Evolutionary conservation across 2,329 filamentous ascomycete species (phyloP).

Genomic region (Coniochaeta sp.): DNA sequence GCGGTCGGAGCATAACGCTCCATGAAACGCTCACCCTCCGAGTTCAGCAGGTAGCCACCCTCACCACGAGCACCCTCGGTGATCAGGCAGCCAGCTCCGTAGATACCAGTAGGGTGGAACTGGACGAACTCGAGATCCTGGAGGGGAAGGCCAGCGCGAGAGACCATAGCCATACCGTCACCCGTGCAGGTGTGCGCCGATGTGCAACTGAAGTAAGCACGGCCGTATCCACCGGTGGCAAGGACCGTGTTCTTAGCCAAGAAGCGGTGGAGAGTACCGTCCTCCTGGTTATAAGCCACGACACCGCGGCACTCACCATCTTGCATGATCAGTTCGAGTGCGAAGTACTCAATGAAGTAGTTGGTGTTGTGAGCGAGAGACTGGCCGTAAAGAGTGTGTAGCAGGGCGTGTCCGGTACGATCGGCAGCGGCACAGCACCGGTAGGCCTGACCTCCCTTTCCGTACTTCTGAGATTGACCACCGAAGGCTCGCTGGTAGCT

Average conservation of each 20-base stretch:
- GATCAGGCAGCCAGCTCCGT: constrained; percentile 95
- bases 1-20: constrained; percentile 96
- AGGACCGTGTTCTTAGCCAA: constrained; percentile 93
- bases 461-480: constrained; percentile 90
- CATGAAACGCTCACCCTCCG: constrained; percentile 98
- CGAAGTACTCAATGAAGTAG: constrained; percentile 99
- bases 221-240: constrained; percentile 94
- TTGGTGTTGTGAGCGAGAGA: constrained; percentile 96
- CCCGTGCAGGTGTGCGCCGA: constrained; percentile 97
- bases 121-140: constrained; percentile 99
- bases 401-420: constrained; percentile 91
- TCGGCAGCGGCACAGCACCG: constrained; percentile 94
- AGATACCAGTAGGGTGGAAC: constrained; percentile 99
- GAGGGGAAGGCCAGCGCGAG: constrained; percentile 93
- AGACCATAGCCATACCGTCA: constrained; percentile 99
- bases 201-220: constrained; percentile 97
- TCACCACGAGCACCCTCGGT: constrained; percentile 97
- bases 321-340: constrained; percentile 94
- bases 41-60: constrained; percentile 96
- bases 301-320: constrained; percentile 95
- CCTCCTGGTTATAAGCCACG: constrained; percentile 96
- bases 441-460: constrained; percentile 97
- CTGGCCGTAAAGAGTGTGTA: constrained; percentile 98
- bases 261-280: constrained; percentile 96
- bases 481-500: constrained; percentile 97